These are phyloP conservation scores for Glycine tomentella DNA, from an alignment of 306 rosid species.

Conservation along the genomic window DNA sequence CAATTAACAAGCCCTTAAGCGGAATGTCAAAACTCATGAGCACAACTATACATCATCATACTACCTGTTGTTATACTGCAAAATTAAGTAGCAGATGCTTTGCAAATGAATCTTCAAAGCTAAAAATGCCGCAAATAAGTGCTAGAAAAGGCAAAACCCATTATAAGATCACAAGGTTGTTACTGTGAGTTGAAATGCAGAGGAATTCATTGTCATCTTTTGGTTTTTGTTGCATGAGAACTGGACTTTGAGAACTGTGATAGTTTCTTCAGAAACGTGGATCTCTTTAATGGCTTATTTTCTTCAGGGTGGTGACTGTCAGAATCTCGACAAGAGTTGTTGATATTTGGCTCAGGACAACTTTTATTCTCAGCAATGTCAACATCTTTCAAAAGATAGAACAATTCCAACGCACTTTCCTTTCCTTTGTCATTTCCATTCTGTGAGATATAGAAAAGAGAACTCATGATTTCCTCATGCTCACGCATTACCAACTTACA, in stretches of 20 bases:
- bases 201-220: constrained; percentile 50
- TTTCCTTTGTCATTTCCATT: constrained; percentile 76
- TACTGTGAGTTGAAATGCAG: constrained; percentile 14
- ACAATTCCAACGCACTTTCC: constrained; percentile 66
- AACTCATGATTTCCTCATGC: constrained; percentile 58
- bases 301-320: constrained; percentile 43
- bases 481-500: constrained; percentile 68
- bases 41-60: constrained; percentile 35
- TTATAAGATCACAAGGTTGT: constrained; percentile 7
- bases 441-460: constrained; percentile 62
- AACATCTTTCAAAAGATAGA: constrained; percentile 64
- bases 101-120: constrained; percentile 34
- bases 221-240: constrained; percentile 45
- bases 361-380: constrained; percentile 46
- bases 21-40: constrained; percentile 29
- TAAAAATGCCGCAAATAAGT: constrained; percentile 25
- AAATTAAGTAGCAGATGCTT: constrained; percentile 47
- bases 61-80: constrained; percentile 42
- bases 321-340: constrained; percentile 39
- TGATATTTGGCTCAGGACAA: constrained; percentile 43
- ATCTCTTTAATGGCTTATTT: constrained; percentile 56
- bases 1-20: constrained; percentile 33
- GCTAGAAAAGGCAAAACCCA: constrained; percentile 22
- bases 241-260: constrained; percentile 52
- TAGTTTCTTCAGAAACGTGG: constrained; percentile 56